Evolutionary conservation across 2,329 filamentous ascomycete species (phyloP), one percentile per base, ranked within the genome.

Genomic region (Talaromyces rugulosus): DNA sequence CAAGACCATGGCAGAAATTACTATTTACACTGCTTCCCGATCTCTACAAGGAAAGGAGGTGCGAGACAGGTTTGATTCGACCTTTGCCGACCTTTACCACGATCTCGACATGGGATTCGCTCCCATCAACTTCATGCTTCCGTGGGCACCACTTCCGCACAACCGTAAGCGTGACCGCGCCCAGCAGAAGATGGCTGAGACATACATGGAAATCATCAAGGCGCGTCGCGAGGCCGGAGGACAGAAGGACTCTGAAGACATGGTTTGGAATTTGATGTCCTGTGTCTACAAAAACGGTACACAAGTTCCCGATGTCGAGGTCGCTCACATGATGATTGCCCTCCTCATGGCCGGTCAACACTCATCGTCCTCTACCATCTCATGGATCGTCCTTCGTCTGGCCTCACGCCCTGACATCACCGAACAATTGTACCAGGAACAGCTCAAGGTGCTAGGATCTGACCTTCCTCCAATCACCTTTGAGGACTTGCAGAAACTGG

Each of bases 311-410:
- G 90, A 94, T 72, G 83, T 87, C 67, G 90, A 94, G 71, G 86
- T 94, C 58, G 89, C 90, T 0, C 87, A 92, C 75, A 90, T 94
- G 82, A 92, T 94, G 90, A 94, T 94, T 70, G 89, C 90, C 0
- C 82, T 94, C 16, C 83, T 94, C 58, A 93, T 95, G 90, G 90
- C 88, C 11, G 90, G 90, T 57, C 90, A 95, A 71, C 90, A 94
- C 78, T 90, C 89, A 1, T 92, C 89, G 0, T 89, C 90, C 5
- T 88, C 89, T 0, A 89, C 89, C n/a, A 87, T 87, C 67, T 83
- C 88, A 8, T 94, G 90, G 90, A 90, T 92, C 66, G 78, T 93
- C 67, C 82, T 93, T 12, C 88, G 87, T 56, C 82, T 94, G 2
- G 90, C 90, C 9, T 84, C 87, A 1, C 81, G 87, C 16, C 89